These are phyloP conservation scores for Turnera subulata DNA, from an alignment of 345 rosid genomes.

Conservation along the genomic window DNA sequence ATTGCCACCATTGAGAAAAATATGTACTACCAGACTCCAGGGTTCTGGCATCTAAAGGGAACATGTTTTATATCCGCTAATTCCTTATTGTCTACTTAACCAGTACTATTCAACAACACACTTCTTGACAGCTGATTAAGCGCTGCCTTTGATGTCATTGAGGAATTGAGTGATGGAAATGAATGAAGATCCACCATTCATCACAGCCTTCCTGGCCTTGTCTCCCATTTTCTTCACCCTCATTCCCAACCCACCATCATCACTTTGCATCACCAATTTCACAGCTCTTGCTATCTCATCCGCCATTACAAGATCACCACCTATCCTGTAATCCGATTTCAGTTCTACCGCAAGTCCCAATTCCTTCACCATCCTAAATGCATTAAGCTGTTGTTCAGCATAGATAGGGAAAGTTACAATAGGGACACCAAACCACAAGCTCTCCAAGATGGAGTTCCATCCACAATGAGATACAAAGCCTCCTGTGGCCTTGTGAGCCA, in stretches of 20 bases:
- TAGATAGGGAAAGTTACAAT: background rate
- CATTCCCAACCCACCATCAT: constrained; percentile 5
- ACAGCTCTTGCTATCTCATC: constrained; percentile 6
- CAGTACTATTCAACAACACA: no score
- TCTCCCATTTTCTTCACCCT: constrained; percentile 1
- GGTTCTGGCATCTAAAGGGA: no score
- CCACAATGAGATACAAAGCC: constrained; percentile 12
- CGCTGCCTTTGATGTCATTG: background rate
- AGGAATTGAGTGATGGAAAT: background rate
- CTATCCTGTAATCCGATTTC: background rate
- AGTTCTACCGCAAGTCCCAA: no score
- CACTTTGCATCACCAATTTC: background rate
- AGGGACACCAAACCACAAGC: constrained; percentile 14
- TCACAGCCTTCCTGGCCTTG: no score
- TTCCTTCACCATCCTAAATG: constrained; percentile 11
- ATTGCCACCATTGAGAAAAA: no score
- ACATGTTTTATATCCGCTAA: no score
- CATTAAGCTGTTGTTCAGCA: constrained; percentile 15
- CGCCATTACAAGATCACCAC: background rate
- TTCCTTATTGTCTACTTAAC: no score
- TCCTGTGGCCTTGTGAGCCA: constrained; percentile 8
- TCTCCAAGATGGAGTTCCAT: constrained; percentile 13
- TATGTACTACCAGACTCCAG: no score
- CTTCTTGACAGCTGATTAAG: background rate
- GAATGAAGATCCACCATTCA: constrained; percentile 8